These are phyloP conservation scores for Marasmius tenuissimus DNA, from an alignment of 1,284 basidiomycete species.

Conservation along the genomic window DNA sequence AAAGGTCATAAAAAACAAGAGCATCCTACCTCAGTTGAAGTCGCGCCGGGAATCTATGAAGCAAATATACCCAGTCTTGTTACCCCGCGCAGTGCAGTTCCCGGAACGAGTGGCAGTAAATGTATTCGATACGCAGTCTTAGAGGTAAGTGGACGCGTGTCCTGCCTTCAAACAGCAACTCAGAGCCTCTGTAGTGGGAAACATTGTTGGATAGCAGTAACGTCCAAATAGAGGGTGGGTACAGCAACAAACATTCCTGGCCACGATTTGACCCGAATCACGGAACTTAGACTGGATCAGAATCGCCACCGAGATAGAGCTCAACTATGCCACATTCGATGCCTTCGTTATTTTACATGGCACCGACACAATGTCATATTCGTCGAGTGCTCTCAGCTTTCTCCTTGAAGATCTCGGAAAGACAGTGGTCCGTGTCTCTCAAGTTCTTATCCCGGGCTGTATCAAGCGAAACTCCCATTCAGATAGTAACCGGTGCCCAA, in stretches of 20 bases:
- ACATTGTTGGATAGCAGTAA: conserved; percentile 88
- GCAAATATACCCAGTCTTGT: conserved; percentile 72
- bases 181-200: conserved; percentile 60
- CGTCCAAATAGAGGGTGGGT: conserved; percentile 70
- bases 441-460: not conserved
- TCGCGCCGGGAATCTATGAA: conserved; percentile 65
- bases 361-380: conserved; percentile 93
- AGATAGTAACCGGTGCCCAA: conserved; percentile 91
- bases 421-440: conserved; percentile 58
- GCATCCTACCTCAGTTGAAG: conserved; percentile 47
- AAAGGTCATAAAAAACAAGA: conserved; percentile 21
- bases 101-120: conserved; percentile 60
- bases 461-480: not conserved
- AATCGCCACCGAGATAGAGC: conserved; percentile 87
- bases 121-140: conserved; percentile 80
- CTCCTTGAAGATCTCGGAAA: conserved; percentile 90
- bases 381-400: conserved; percentile 85
- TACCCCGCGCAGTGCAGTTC: conserved; percentile 67
- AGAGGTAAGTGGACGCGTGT: conserved; percentile 52
- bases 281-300: conserved; percentile 76
- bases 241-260: conserved; percentile 10
- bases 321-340: conserved; percentile 83
- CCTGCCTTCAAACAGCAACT: not conserved
- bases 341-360: conserved; percentile 91
- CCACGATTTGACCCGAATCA: conserved; percentile 14